These are phyloP conservation scores for Cordyceps tenuipes DNA, from an alignment of 2,329 filamentous ascomycete species.

Conservation along the genomic window DNA sequence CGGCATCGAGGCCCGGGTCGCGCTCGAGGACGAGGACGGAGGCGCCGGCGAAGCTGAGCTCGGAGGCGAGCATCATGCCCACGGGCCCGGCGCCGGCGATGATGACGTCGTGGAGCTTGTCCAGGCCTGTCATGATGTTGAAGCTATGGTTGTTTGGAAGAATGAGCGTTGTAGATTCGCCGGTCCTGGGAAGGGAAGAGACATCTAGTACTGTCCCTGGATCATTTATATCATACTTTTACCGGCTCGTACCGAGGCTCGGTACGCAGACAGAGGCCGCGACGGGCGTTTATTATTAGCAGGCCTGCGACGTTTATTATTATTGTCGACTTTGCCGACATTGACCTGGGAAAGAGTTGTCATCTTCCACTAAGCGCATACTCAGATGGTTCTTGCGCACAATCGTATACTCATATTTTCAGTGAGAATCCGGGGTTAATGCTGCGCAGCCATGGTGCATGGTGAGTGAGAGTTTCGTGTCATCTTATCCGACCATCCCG, in stretches of 20 bases:
- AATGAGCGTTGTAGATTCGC: background rate
- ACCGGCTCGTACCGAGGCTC: background rate
- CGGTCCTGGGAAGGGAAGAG: background rate
- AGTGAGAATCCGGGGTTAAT: background rate
- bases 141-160: background rate
- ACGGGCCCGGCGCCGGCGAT: conserved; percentile 28
- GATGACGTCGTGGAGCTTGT: conserved; percentile 24
- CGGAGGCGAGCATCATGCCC: conserved; percentile 28
- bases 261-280: background rate
- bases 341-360: background rate
- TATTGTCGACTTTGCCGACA: background rate
- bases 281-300: no score
- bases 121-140: conserved; percentile 1
- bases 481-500: background rate
- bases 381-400: background rate
- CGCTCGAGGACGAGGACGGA: conserved; percentile 31
- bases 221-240: background rate
- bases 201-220: no score
- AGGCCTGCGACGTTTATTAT: background rate
- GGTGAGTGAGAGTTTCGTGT: no score
- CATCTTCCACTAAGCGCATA: conserved; percentile 1
- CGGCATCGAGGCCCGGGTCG: conserved; percentile 6
- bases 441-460: background rate
- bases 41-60: conserved; percentile 23
- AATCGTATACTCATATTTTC: background rate